phyloP scores from a whole-genome alignment of 2,329 filamentous ascomycete species.

The Hirsutella rhossiliensis region DNA sequence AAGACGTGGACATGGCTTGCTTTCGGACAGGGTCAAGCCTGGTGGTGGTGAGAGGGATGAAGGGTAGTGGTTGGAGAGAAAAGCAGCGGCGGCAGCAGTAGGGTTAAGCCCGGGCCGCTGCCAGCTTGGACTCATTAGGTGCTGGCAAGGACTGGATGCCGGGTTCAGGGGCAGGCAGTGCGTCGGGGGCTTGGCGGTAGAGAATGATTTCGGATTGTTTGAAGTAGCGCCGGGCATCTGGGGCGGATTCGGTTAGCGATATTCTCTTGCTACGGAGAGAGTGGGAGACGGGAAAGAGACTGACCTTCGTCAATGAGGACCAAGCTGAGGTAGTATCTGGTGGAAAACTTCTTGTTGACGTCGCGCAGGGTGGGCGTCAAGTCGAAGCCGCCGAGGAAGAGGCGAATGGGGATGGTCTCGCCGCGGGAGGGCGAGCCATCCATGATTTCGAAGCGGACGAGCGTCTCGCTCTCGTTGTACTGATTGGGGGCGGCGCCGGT shows the following conservation, averaged over 20 bases:
- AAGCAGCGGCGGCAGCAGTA: background rate
- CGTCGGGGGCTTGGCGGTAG: constrained; percentile 66
- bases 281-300: constrained; percentile 7
- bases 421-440: constrained; percentile 95
- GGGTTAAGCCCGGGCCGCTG: constrained; percentile 19
- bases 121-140: constrained; percentile 33
- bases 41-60: background rate
- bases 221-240: constrained; percentile 93
- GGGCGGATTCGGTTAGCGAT: constrained; percentile 7
- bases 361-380: constrained; percentile 96
- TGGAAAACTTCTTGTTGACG: constrained; percentile 99
- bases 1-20: background rate
- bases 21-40: background rate
- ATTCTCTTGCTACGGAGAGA: background rate
- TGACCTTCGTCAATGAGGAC: constrained; percentile 90
- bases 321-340: constrained; percentile 90
- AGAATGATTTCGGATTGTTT: constrained; percentile 98
- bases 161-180: constrained; percentile 20
- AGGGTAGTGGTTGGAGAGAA: background rate
- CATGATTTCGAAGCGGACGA: constrained; percentile 99
- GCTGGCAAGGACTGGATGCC: constrained; percentile 27
- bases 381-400: constrained; percentile 96
- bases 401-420: constrained; percentile 87
- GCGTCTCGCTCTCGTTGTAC: constrained; percentile 97
- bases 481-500: constrained; percentile 95